Conservation (phyloP, 352 stramenopile genomes). For the Phytophthora ramorum region DNA sequence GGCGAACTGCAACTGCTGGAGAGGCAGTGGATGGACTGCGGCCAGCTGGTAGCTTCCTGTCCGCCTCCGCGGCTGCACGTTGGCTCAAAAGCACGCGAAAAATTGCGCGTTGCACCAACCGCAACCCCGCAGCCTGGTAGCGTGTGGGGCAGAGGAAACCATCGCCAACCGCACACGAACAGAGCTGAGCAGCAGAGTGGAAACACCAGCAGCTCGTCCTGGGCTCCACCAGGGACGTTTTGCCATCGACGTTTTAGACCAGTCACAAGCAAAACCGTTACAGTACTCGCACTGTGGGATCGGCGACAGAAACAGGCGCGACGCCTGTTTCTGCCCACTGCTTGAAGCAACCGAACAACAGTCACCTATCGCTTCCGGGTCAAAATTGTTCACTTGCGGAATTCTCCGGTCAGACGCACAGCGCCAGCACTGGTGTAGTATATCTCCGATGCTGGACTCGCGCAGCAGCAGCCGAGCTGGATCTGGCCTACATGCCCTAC, state of each 20-base stretch:
- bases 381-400: conserved; percentile 19
- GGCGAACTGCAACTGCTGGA: conserved; percentile 12
- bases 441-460: conserved; percentile 28
- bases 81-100: conserved; percentile 14
- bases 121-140: not conserved
- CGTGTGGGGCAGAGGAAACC: conserved; percentile 15
- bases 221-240: not conserved
- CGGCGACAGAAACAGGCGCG: conserved; percentile 7
- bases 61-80: conserved; percentile 8
- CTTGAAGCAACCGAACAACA: conserved; percentile 13
- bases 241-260: no score
- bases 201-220: no score
- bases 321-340: not conserved
- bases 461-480: conserved; percentile 37
- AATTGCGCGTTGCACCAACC: conserved; percentile 10
- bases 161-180: not conserved
- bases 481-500: conserved; percentile 57
- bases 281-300: conserved; percentile 12
- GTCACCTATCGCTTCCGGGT: not conserved
- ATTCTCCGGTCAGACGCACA: conserved; percentile 10
- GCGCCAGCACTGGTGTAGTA: not conserved
- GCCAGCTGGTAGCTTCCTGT: conserved; percentile 33
- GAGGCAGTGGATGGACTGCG: conserved; percentile 26
- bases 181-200: not conserved
- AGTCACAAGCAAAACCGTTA: conserved; percentile 18